Evolutionary conservation across 2,329 filamentous ascomycete genomes (phyloP).

Genomic region (Alternaria sp.): DNA sequence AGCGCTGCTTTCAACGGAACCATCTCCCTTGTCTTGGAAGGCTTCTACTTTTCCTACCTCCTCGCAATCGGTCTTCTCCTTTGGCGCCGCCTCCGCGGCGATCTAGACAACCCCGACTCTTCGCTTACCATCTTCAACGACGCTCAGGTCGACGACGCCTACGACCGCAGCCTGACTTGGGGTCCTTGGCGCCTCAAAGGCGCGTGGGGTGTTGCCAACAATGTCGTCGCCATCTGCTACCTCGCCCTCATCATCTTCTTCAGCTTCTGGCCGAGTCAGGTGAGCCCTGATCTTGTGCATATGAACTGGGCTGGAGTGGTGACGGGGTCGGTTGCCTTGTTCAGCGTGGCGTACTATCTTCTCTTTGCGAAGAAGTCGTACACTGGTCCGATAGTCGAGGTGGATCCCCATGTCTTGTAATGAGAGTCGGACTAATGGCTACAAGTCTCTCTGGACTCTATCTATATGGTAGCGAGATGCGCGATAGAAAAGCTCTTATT

Average conservation of each 20-base stretch:
- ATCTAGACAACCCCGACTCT: conserved; percentile 36
- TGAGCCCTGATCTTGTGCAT: conserved; percentile 24
- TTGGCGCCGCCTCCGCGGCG: conserved; percentile 48
- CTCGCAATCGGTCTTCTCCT: conserved; percentile 46
- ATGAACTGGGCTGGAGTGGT: conserved; percentile 51
- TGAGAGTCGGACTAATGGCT: not conserved
- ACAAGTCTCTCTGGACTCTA: not conserved
- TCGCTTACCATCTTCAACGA: conserved; percentile 38
- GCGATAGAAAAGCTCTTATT: not conserved
- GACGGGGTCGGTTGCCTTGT: conserved; percentile 38
- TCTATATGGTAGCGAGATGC: not conserved
- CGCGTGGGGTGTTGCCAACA: conserved; percentile 41
- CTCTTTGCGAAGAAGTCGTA: conserved; percentile 44
- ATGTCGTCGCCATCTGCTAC: conserved; percentile 45
- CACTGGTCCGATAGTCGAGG: conserved; percentile 46
- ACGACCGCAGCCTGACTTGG: conserved; percentile 41
- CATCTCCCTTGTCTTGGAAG: conserved; percentile 48
- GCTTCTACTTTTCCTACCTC: conserved; percentile 50
- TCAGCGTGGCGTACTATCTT: conserved; percentile 46
- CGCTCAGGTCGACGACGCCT: conserved; percentile 28
- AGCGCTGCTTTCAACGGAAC: conserved; percentile 49
- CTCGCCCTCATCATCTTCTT: conserved; percentile 48
- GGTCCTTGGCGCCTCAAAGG: conserved; percentile 49
- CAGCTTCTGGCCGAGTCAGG: conserved; percentile 45
- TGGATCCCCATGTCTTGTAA: conserved; percentile 37